Evolutionary conservation across 2,329 filamentous ascomycete species (phyloP).

Genomic region (Fusarium musae): DNA sequence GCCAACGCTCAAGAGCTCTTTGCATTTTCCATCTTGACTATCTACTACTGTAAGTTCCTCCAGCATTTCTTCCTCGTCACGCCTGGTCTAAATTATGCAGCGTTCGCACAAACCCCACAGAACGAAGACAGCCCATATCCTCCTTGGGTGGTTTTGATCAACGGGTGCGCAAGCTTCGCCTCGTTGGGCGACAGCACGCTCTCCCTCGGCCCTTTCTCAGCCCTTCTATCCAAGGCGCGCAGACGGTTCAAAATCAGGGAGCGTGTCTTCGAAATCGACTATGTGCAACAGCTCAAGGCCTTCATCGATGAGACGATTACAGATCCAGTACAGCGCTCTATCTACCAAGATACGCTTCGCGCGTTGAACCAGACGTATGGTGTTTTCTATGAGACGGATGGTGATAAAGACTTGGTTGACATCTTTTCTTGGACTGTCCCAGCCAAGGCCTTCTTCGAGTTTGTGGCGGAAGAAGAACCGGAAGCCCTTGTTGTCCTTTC

Average conservation of each 20-base stretch:
- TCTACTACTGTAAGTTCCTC: neutral
- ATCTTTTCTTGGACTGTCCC: neutral
- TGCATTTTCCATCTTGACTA: neutral
- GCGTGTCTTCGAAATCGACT: neutral
- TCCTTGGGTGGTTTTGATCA: neutral
- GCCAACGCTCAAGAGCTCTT: neutral
- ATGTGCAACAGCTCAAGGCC: neutral
- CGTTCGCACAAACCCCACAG: neutral
- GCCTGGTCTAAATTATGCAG: neutral
- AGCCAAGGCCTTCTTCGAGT: neutral
- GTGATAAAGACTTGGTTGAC: neutral
- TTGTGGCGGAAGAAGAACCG: neutral
- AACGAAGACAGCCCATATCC: neutral
- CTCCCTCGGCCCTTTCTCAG: neutral
- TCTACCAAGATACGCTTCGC: neutral
- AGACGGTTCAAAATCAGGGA: neutral
- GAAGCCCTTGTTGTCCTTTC: neutral
- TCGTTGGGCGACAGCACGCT: accelerated
- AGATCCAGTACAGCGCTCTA: neutral
- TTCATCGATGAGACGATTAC: neutral
- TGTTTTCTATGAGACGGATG: neutral
- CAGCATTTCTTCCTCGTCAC: accelerated
- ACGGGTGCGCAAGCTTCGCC: neutral
- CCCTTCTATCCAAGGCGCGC: neutral
- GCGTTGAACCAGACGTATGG: neutral